Percentiles rank a stretch among this genome's conserved stretches.
Conservation (phyloP, 1,284 basidiomycete genomes). For the Pyrrhoderma lamaoense region DNA sequence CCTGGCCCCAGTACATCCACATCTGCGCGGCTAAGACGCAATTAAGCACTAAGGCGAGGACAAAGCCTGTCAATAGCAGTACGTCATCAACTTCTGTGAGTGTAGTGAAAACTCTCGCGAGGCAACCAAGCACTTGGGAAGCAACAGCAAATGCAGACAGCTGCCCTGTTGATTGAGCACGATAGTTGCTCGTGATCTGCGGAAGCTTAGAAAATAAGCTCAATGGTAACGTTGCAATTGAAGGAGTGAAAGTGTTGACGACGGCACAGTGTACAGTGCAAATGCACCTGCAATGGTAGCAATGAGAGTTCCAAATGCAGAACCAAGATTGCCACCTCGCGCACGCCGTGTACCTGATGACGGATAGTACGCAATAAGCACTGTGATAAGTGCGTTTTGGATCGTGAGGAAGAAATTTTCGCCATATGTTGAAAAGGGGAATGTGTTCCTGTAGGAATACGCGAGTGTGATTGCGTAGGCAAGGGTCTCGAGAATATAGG, state of each 20-base stretch:
- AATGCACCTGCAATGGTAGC: slow-evolving; percentile 35
- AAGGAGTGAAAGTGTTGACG: slow-evolving; percentile 49
- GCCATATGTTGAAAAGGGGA: slow-evolving; percentile 94
- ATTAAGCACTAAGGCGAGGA: slow-evolving; percentile 74
- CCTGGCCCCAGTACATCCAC: slow-evolving; percentile 73
- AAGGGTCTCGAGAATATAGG: slow-evolving; percentile 79
- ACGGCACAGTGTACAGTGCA: slow-evolving; percentile 46
- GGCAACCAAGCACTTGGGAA: slow-evolving; percentile 75
- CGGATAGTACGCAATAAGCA: slow-evolving; percentile 68
- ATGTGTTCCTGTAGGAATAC: slow-evolving; percentile 79
- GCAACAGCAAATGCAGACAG: slow-evolving; percentile 85
- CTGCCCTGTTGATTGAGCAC: slow-evolving; percentile 75
- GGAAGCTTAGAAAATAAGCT: slow-evolving; percentile 83
- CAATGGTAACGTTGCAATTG: slow-evolving; percentile 79
- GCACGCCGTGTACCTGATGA: not conserved
- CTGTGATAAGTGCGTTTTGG: slow-evolving; percentile 77
- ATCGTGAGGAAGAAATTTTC: slow-evolving; percentile 86
- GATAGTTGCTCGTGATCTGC: slow-evolving; percentile 76
- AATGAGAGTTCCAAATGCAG: slow-evolving; percentile 33
- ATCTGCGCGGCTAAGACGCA: slow-evolving; percentile 74
- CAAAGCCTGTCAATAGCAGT: slow-evolving; percentile 75
- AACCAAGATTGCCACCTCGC: slow-evolving; percentile 21
- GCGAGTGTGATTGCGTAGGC: slow-evolving; percentile 81
- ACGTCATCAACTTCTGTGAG: slow-evolving; percentile 77
- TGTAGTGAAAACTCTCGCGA: slow-evolving; percentile 87